Base-by-base conservation (phyloP, 371 early-diverging fungal species). In the Rhizopus microsporus region DNA sequence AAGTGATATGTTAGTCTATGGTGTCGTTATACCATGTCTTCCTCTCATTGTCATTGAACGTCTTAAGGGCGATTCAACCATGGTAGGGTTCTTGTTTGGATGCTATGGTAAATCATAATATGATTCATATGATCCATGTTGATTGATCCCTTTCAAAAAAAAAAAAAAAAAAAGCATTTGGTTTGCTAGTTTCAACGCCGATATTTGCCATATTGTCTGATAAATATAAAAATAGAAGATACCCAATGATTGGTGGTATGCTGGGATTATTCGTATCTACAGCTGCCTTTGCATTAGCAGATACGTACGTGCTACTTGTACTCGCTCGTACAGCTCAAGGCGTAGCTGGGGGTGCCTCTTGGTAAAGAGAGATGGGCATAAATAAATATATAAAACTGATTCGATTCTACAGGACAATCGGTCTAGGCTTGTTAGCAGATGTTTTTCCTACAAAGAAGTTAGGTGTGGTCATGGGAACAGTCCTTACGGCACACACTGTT, bases 21-120 rank as follows among this genome's bases (percentile, higher is more conserved):
- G 90, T 32, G 82, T 92, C n/a, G 84, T 92, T 13, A 86, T 93
- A 29, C 94, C 95, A 29, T 84, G 92, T 51, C 71, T 94, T 34
- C 95, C 95, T 4, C 69, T 75, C 29, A 82, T 95, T 13, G 84
- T 94, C 9, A 73, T 83, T 51, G 80, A 88, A 8, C 68, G 80
- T 15, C 74, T 85, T 47, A 78, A 83, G 15, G 86, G 86, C 29
- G 80, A 86, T 62, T 78, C 86, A 1, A 68, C 77, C 17, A 82
- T 81, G 59, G 84, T 90, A 52, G 94, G 93, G 3, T 71, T 93
- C 32, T 80, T 95, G 37, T 88, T 95, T 67, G 93, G 90, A 5
- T 84, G 82, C 60, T 93, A 88, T 67, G 92, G 90, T 79, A 80
- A 48, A 37, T 42, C 13, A 43, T 16, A 37, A 47, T 17, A 40